Evolutionary conservation across 2,329 filamentous ascomycete genomes (phyloP), one percentile per base, ranked within the genome.

Genomic region (Thelonectria discophora): DNA sequence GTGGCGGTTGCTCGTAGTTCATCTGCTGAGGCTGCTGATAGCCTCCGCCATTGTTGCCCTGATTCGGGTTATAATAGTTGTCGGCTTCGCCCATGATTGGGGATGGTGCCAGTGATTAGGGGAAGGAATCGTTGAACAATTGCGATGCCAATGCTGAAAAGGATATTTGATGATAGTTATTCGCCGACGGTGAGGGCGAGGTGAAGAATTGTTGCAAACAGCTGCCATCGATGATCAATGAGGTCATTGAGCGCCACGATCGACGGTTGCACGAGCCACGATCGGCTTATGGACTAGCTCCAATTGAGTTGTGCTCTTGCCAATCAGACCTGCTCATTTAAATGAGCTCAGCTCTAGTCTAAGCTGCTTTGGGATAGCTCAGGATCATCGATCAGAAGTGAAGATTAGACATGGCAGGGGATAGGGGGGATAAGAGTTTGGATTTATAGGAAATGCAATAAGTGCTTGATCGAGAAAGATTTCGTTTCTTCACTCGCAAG

Each of bases 71-170:
- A 64, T 68, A 71, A 65, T 78, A 77, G 24, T 58, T 68, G 67
- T 78, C 75, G 34, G 72, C 66, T 67, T 76, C 75, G 58, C 75
- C 75, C 76, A 78, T 78, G 60, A 55, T 63, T 63, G 47, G 50
- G 53, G 37, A 50, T 18, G 11, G 32, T 43, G 39, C 53, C 47
- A 18, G 21, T 18, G 49, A 53, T 53, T n/a, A 56, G 49, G 37
- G 21, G 5, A 18, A 12, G 3, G 42, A 13, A 1, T 43, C 24
- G 20, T 54, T 18, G 43, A 34, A 18, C 34, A 32, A 52, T 46
- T 20, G 24, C 15, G n/a, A 30, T 40, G 3, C 6, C 12, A 37
- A 15, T 21, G 18, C 8, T 17, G 15, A 18, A 11, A 7, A 17
- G n/a, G 40, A 20, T 8, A 17, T 17, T 34, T 17, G 21, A 12